Evolutionary conservation across 176 grass and related monocot species (phyloP).

Genomic region (Zea mays): Zm-B73-REFERENCE-NAM-5.0 NC_050096.1:277686501-277687000

Average conservation of each 20-base stretch:
- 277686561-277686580: constrained; percentile 46
- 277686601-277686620: constrained; percentile 30
- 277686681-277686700: constrained; percentile 26
- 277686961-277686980: constrained; percentile 38
- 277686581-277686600: constrained; percentile 32
- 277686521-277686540: constrained; percentile 23
- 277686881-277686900: constrained; percentile 19
- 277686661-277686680: constrained; percentile 51
- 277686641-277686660: constrained; percentile 28
- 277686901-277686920: constrained; percentile 45
- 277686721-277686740: constrained; percentile 20
- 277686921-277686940: constrained; percentile 48
- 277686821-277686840: constrained; percentile 54
- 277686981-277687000: constrained; percentile 13
- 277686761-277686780: neutral
- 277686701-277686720: constrained; percentile 12
- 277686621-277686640: constrained; percentile 38
- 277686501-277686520: constrained; percentile 21
- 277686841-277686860: constrained; percentile 53
- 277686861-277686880: constrained; percentile 48
- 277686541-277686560: constrained; percentile 12
- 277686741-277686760: constrained; percentile 8
- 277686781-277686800: neutral
- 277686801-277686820: constrained; percentile 38
- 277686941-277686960: constrained; percentile 37